Evolutionary conservation across 306 rosid genomes (phyloP).

Genomic region (Malus domestica): DNA sequence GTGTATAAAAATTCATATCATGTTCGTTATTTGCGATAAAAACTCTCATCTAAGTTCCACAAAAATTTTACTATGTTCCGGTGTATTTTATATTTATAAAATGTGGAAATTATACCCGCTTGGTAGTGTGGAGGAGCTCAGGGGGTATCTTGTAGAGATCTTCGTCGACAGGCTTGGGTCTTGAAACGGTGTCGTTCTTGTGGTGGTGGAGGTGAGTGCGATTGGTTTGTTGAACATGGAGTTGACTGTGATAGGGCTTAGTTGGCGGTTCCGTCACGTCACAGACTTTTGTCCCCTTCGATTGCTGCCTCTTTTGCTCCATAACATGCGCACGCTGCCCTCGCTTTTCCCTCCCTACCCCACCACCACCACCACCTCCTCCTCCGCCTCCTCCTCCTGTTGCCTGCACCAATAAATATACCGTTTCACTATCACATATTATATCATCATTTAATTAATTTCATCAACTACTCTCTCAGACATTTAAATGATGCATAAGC

Average conservation of each 20-base stretch:
- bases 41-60: neutral
- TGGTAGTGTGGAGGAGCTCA: slow-evolving; percentile 55
- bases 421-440: neutral
- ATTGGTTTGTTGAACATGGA: neutral
- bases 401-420: slow-evolving; percentile 10
- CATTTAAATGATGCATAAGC: neutral
- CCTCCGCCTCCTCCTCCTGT: neutral
- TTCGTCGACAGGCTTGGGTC: slow-evolving; percentile 72
- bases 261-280: slow-evolving; percentile 51
- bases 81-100: too few relatives aligned
- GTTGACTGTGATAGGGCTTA: slow-evolving; percentile 4
- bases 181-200: slow-evolving; percentile 24
- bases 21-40: too few relatives aligned
- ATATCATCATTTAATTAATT: neutral
- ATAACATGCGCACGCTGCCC: slow-evolving; percentile 21
- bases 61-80: too few relatives aligned
- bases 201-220: neutral
- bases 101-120: slow-evolving; percentile 30
- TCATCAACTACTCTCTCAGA: neutral
- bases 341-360: slow-evolving; percentile 38
- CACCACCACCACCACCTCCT: neutral
- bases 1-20: neutral
- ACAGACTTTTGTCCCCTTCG: slow-evolving; percentile 31
- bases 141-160: slow-evolving; percentile 95
- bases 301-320: slow-evolving; percentile 31